phyloP scores from a whole-genome alignment of 2,329 filamentous ascomycete species.

The Biscogniauxia marginata region DNA sequence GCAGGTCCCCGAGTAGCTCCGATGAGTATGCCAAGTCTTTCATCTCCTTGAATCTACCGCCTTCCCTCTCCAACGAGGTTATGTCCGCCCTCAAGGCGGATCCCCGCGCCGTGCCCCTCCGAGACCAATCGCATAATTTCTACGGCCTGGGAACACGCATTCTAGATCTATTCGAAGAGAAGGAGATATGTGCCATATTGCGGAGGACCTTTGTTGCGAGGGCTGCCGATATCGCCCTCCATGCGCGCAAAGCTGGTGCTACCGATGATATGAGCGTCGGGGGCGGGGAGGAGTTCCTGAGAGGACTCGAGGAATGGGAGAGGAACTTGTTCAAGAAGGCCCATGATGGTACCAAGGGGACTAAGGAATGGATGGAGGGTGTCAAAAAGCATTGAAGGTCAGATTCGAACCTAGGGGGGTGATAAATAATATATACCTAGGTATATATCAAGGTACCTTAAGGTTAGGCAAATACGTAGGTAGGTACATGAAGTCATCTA shows the following conservation, averaged over 20 bases:
- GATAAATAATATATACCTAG: no score
- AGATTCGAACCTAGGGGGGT: no score
- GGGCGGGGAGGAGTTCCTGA: constrained; percentile 73
- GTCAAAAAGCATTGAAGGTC: constrained; percentile 42
- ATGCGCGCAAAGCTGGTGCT: constrained; percentile 80
- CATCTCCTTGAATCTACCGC: constrained; percentile 78
- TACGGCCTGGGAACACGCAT: constrained; percentile 84
- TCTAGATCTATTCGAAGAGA: constrained; percentile 85
- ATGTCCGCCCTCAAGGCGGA: constrained; percentile 90
- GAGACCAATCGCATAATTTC: constrained; percentile 81
- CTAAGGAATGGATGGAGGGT: constrained; percentile 69
- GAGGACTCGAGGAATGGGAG: constrained; percentile 88
- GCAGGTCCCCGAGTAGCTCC: constrained; percentile 33
- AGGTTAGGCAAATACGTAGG: no score
- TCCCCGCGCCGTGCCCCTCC: constrained; percentile 78
- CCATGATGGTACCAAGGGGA: constrained; percentile 70
- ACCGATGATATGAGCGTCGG: constrained; percentile 57
- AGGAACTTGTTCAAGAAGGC: constrained; percentile 70
- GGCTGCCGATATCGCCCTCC: constrained; percentile 79
- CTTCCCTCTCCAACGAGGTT: constrained; percentile 74
- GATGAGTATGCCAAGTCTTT: constrained; percentile 53
- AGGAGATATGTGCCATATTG: constrained; percentile 71
- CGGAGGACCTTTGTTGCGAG: constrained; percentile 77
- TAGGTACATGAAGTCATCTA: no score
- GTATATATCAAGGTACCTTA: no score